Percentiles rank a stretch among this genome's conserved stretches.
Conservation (phyloP, 306 rosid genomes). For the Alnus glutinosa region DNA sequence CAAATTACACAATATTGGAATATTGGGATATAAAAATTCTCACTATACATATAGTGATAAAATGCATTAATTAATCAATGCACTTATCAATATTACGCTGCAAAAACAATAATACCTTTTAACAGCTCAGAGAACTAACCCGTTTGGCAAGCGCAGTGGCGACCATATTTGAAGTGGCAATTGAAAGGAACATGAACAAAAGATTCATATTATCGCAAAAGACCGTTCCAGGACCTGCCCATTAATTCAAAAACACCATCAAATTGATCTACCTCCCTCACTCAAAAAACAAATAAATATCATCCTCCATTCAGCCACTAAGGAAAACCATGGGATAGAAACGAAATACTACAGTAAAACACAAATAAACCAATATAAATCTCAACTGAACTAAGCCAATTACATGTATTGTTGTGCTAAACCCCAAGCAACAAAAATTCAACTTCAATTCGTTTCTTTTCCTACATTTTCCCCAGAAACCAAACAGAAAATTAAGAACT, state of each 20-base stretch:
- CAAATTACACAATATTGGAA: background rate
- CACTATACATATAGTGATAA: slow-evolving; percentile 1
- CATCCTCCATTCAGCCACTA: background rate
- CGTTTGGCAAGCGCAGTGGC: slow-evolving; percentile 42
- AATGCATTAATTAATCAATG: slow-evolving; percentile 4
- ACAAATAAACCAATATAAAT: background rate
- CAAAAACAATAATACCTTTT: background rate
- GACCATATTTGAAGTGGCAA: slow-evolving; percentile 41
- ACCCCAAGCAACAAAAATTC: background rate
- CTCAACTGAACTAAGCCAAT: background rate
- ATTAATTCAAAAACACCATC: background rate
- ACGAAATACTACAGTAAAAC: background rate
- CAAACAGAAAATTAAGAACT: background rate
- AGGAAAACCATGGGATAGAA: background rate
- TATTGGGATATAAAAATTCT: background rate
- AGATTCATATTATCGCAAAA: slow-evolving; percentile 41
- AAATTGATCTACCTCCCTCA: background rate
- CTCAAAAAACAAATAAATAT: background rate
- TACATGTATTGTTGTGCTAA: background rate
- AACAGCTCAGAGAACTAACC: slow-evolving; percentile 25
- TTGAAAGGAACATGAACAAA: slow-evolving; percentile 39
- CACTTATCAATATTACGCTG: background rate
- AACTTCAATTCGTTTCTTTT: background rate
- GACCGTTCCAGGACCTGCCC: slow-evolving; percentile 41
- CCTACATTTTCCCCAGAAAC: background rate